Percentiles rank a stretch among this genome's conserved stretches.
Evolutionary conservation across 2,329 filamentous ascomycete species (phyloP).

Genomic region (Colletotrichum neosansevieriae): DNA sequence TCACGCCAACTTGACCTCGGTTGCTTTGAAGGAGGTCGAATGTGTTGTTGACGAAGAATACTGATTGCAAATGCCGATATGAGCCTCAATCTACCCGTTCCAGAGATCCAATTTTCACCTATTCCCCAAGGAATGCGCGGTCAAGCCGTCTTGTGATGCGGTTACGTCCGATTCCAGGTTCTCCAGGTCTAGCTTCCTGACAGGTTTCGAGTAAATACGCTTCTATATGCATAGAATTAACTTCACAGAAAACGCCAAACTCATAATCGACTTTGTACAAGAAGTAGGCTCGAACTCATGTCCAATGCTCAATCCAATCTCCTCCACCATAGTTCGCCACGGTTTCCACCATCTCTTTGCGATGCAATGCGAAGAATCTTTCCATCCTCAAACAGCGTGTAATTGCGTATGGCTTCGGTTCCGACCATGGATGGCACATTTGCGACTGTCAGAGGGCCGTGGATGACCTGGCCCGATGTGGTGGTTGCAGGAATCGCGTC

Average conservation of each 20-base stretch:
- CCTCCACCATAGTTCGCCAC: conserved; percentile 41
- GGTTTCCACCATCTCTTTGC: conserved; percentile 31
- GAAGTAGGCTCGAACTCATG: not conserved
- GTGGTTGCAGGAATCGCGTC: conserved; percentile 41
- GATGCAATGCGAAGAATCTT: conserved; percentile 33
- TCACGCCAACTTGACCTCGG: too few relatives aligned
- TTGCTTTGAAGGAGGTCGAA: too few relatives aligned
- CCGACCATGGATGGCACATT: conserved; percentile 46
- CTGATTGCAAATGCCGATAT: too few relatives aligned
- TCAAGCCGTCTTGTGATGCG: too few relatives aligned
- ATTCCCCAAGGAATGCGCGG: too few relatives aligned
- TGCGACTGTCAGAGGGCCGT: conserved; percentile 45
- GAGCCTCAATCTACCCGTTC: too few relatives aligned
- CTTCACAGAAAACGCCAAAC: not conserved
- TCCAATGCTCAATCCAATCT: conserved; percentile 31
- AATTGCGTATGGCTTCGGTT: conserved; percentile 40
- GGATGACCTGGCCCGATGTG: conserved; percentile 44
- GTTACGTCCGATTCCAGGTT: too few relatives aligned
- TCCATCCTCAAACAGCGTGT: conserved; percentile 39
- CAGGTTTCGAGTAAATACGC: too few relatives aligned
- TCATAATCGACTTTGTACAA: not conserved
- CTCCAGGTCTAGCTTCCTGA: too few relatives aligned
- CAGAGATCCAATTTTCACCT: too few relatives aligned
- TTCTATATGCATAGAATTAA: too few relatives aligned
- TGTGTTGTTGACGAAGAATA: too few relatives aligned